Base-by-base conservation (phyloP, 75 land plant species). In the Cupressus sempervirens region DNA sequence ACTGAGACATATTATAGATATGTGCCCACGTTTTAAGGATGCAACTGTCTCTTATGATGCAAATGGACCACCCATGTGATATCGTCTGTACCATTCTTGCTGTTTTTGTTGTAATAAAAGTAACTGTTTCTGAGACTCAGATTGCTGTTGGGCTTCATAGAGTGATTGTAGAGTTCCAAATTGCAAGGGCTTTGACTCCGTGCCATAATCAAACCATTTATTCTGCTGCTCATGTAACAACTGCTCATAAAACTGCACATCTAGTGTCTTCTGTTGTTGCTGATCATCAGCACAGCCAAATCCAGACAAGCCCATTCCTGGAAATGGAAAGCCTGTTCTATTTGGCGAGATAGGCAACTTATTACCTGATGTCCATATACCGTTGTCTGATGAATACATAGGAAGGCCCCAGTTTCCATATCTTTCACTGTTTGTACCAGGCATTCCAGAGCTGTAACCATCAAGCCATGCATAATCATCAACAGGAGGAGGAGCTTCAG, bases 401-500 rank as follows among this genome's bases (percentile, higher is more conserved):
- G 80, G 45, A 40, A 41, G 41, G 80, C 80, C 80, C 80, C 80
- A 76, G 10, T 76, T 45, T 40, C 46, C 23, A 23, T 76, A 76
- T 41, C 26, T 76, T 76, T 76, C 45, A 40, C 26, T 41, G 41
- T 76, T 76, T 6, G 2, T 38, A 1, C 41, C 80, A 40, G 29
- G 45, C 7, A 76, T 38, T 76, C 46, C 41, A 76, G 46, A 40
- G 46, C 11, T 76, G 43, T 93, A 94, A 29, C 91, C 95, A 90
- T 93, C 93, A 46, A 96, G 85, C 95, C 96, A 94, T 38, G 93
- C 92, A 87, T 93, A 94, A 87, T 96, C 96, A 90, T 96, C 95
- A 76, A 87, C 76, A 40, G 40, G 80, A 32, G 72, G 84, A 54
- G 56, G 82, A 79, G 84, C 85, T 23, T 86, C 87, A 38, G 20